Base-by-base conservation (phyloP, 225 moss, liverwort and hornwort species). In the Thuidium tamariscinum region DNA sequence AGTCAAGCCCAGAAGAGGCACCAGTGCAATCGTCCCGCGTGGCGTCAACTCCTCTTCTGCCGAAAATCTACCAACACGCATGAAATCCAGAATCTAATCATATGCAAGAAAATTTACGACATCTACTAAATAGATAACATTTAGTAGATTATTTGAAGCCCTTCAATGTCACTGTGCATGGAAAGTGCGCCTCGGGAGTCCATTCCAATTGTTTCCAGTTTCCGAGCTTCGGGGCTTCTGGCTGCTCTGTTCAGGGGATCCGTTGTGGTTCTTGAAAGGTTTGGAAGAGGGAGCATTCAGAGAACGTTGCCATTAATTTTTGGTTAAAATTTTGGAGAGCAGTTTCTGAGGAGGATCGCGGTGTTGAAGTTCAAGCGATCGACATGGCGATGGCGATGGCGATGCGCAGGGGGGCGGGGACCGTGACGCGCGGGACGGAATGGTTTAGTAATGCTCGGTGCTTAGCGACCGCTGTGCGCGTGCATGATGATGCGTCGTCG, bases 331-430 rank as follows among this genome's bases (percentile, higher is more conserved):
- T 63, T 77, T 17, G 36, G 69, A 48, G 67, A 64, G 55, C 39
- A 36, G 52, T 60, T 67, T 83, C 21, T 30, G 74, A 63, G 54
- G 51, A 52, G 54, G 63, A 80, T 79, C 19, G 13, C 15, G 55
- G 87, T 34, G 71, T 70, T 65, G 75, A 54, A 55, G n/a, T 26
- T 74, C 48, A 56, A 36, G 16, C 22, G 22, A 67, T 55, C 29
- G 65, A 21, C 21, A 90, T 87, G 87, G 89, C 87, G 64, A 91
- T 88, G 87, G 88, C 85, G 75, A 91, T 77, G 88, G 80, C 62
- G 74, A 79, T 93, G 89, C 87, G 91, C 41, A 83, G 89, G 80
- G 89, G 88, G 52, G 73, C 71, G 52, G 79, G 88, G 61, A 81
- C 73, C 51, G 54, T 78, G 79, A 67, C 78, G 67, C 82, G 84